Percentiles rank a stretch among this genome's conserved stretches.
These are phyloP conservation scores for Bauhinia variegata DNA, from an alignment of 306 rosid genomes.

Conservation along the genomic window DNA sequence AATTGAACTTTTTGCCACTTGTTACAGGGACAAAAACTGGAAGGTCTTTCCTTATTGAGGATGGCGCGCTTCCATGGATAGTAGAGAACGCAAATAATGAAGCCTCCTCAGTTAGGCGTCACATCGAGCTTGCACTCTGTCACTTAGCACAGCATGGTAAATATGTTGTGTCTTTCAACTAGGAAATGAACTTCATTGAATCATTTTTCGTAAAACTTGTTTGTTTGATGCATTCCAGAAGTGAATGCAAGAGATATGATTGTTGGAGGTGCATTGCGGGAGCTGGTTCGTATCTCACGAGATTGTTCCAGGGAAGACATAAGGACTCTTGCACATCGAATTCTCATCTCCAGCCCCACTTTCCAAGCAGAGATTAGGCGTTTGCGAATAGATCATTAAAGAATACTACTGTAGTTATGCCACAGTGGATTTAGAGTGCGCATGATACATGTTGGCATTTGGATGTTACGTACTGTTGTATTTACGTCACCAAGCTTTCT, in stretches of 20 bases:
- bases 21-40: constrained; percentile 76
- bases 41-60: constrained; percentile 88
- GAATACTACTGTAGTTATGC: constrained; percentile 16
- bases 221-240: constrained; percentile 59
- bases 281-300: constrained; percentile 83
- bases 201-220: constrained; percentile 33
- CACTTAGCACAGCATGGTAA: constrained; percentile 97
- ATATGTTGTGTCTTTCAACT: constrained; percentile 8
- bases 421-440: constrained; percentile 28
- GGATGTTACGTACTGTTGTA: constrained; percentile 14
- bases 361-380: constrained; percentile 92
- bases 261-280: constrained; percentile 90
- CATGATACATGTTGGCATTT: constrained; percentile 17
- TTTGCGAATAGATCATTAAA: constrained; percentile 54
- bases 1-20: constrained; percentile 27
- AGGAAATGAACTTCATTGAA: constrained; percentile 16
- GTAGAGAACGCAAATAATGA: constrained; percentile 93
- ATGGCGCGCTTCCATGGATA: constrained; percentile 96
- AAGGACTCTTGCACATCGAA: constrained; percentile 89
- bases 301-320: constrained; percentile 95
- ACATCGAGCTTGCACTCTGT: constrained; percentile 93
- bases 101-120: constrained; percentile 88
- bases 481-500: constrained; percentile 15
- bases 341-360: constrained; percentile 72
- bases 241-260: constrained; percentile 92